A percentile compares a stretch with the other conserved stretches of the same genome.
phyloP scores from a whole-genome alignment of 495 filamentous ascomycete species.

The Neurospora africana region DNA sequence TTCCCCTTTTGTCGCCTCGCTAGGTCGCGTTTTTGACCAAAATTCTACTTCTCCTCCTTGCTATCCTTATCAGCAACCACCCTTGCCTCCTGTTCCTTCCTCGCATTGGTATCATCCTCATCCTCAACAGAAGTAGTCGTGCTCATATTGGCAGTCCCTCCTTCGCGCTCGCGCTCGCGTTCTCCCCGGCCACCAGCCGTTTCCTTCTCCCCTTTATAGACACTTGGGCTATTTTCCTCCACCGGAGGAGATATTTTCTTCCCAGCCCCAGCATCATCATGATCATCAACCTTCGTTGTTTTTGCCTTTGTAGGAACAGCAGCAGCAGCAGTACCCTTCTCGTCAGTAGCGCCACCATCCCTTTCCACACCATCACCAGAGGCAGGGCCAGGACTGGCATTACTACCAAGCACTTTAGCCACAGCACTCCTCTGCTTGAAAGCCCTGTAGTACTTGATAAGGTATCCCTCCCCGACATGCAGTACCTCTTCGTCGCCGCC shows the following conservation, averaged over 20 bases:
- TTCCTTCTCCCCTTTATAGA: not conserved
- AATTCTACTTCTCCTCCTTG: not conserved
- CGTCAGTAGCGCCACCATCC: not conserved
- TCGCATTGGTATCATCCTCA: not conserved
- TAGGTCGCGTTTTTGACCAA: no score
- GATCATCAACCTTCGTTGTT: no score
- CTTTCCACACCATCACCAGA: not conserved
- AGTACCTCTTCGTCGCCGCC: conserved; percentile 15
- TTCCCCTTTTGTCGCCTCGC: no score
- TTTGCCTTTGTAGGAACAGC: not conserved
- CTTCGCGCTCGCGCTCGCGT: no score
- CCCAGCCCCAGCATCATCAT: not conserved
- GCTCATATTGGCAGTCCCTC: not conserved
- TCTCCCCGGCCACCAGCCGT: no score
- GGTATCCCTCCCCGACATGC: not conserved
- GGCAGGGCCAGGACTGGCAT: not conserved
- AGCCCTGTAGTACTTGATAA: conserved; percentile 44
- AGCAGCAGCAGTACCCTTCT: not conserved
- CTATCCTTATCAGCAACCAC: not conserved
- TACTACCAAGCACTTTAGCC: conserved; percentile 28
- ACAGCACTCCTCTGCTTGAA: conserved; percentile 41
- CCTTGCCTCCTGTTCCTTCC: not conserved
- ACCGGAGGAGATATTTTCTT: not conserved
- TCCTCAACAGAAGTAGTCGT: not conserved
- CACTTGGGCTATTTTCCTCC: not conserved